phyloP scores from a whole-genome alignment of 2,329 filamentous ascomycete genomes.

The Uncinocarpus reesii region DNA sequence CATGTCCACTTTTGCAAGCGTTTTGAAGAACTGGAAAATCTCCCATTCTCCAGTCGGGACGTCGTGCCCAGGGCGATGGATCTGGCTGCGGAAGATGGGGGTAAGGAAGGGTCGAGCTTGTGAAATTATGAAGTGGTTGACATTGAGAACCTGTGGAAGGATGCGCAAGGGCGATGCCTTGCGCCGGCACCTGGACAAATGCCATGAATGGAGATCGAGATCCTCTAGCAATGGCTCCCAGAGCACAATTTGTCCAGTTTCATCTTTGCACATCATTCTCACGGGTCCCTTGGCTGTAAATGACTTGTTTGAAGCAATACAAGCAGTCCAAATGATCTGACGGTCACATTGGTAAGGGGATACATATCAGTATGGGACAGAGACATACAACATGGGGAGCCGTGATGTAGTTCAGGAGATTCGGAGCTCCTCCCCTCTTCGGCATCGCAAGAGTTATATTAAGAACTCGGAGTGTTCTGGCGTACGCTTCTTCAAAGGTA shows the following conservation, averaged over 20 bases:
- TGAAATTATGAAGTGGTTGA: slow-evolving; percentile 90
- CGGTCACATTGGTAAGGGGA: not conserved
- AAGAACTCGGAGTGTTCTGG: slow-evolving; percentile 70
- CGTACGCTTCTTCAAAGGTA: slow-evolving; percentile 88
- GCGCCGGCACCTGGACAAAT: slow-evolving; percentile 54
- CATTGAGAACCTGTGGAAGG: slow-evolving; percentile 75
- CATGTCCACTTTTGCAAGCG: slow-evolving; percentile 64
- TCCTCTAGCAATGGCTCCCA: slow-evolving; percentile 28
- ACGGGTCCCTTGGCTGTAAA: slow-evolving; percentile 56
- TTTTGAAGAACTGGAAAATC: slow-evolving; percentile 47
- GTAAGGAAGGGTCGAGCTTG: slow-evolving; percentile 84
- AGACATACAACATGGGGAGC: slow-evolving; percentile 76
- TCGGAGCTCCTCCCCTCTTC: slow-evolving; percentile 64
- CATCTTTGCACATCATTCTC: slow-evolving; percentile 67
- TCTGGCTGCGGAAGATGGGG: slow-evolving; percentile 70
- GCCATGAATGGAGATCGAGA: slow-evolving; percentile 59
- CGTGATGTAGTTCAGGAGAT: slow-evolving; percentile 81
- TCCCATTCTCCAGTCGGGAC: slow-evolving; percentile 46
- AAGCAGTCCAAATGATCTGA: slow-evolving; percentile 50
- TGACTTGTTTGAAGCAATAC: slow-evolving; percentile 34
- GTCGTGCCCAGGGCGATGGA: slow-evolving; percentile 56
- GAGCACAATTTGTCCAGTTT: slow-evolving; percentile 59
- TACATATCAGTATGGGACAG: not conserved
- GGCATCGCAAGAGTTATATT: slow-evolving; percentile 84
- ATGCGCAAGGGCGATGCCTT: slow-evolving; percentile 58